Evolutionary conservation across 2,329 filamentous ascomycete genomes (phyloP).

Genomic region (Akanthomyces uredinophilus): DNA sequence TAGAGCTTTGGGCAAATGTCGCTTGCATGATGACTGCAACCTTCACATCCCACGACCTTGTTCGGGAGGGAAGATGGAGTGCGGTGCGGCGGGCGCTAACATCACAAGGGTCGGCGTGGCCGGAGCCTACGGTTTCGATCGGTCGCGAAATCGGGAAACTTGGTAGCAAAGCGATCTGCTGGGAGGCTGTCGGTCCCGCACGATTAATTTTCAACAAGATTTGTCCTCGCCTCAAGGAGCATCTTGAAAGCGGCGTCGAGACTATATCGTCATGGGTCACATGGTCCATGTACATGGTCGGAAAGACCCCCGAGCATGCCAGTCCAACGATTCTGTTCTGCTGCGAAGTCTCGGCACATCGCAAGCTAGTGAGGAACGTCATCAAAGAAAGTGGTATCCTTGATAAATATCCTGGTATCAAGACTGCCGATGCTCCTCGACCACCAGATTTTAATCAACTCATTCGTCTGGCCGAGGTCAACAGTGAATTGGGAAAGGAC

Average conservation of each 20-base stretch:
- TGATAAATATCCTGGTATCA: neutral
- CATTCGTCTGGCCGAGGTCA: neutral
- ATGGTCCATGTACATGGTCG: conserved; percentile 1
- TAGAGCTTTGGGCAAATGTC: neutral
- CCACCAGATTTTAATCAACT: neutral
- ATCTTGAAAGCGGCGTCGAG: neutral
- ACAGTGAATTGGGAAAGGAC: neutral
- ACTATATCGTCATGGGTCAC: neutral
- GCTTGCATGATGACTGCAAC: neutral
- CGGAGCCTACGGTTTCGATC: neutral
- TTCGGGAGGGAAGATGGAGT: neutral
- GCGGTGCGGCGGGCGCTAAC: neutral
- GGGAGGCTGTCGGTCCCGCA: neutral
- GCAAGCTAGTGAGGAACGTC: neutral
- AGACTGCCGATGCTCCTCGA: neutral
- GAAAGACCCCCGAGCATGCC: neutral
- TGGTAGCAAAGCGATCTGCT: neutral
- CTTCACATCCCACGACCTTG: neutral
- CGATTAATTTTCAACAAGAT: neutral
- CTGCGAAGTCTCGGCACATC: neutral
- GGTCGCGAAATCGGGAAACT: neutral
- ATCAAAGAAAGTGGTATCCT: neutral
- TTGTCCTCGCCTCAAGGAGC: neutral
- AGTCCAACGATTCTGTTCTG: neutral
- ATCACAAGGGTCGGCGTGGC: neutral